A percentile compares a stretch with the other conserved stretches of the same genome.
Evolutionary conservation across 805 yeast genomes (phyloP).

Genomic region (Candida takata): DNA sequence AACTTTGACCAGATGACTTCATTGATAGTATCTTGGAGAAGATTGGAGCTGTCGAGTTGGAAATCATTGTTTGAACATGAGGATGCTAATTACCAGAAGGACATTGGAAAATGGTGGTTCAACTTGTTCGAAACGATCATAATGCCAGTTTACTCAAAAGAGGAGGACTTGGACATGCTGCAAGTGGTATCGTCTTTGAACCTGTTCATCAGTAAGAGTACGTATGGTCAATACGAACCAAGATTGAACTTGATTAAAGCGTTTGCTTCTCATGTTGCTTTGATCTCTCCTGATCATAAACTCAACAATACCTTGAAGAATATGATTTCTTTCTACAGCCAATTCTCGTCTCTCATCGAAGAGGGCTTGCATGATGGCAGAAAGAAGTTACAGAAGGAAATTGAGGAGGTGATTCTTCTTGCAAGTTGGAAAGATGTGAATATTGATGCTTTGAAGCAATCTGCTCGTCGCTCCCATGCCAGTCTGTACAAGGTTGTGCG

Average conservation of each 20-base stretch:
- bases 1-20: slow-evolving; percentile 53
- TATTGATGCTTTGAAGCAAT: slow-evolving; percentile 86
- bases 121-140: slow-evolving; percentile 78
- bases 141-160: slow-evolving; percentile 32
- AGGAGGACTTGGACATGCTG: slow-evolving; percentile 28
- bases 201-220: slow-evolving; percentile 66
- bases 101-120: slow-evolving; percentile 84
- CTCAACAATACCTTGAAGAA: slow-evolving; percentile 43
- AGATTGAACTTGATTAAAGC: slow-evolving; percentile 59
- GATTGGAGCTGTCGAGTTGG: slow-evolving; percentile 83
- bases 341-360: slow-evolving; percentile 47
- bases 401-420: slow-evolving; percentile 74
- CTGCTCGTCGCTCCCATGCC: slow-evolving; percentile 85
- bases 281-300: slow-evolving; percentile 24
- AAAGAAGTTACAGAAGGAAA: slow-evolving; percentile 63
- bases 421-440: slow-evolving; percentile 98
- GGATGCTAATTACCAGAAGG: slow-evolving; percentile 38
- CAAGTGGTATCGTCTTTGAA: slow-evolving; percentile 55
- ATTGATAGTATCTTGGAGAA: slow-evolving; percentile 86
- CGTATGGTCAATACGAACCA: slow-evolving; percentile 63
- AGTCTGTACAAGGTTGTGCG: slow-evolving; percentile 76
- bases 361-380: slow-evolving; percentile 39
- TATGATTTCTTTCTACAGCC: slow-evolving; percentile 57
- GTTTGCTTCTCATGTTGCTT: slow-evolving; percentile 47
- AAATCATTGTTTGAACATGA: slow-evolving; percentile 64